Evolutionary conservation across 805 yeast genomes (phyloP), one percentile per base, ranked within the genome.

Genomic region (Hanseniaspora nectarophila): DNA sequence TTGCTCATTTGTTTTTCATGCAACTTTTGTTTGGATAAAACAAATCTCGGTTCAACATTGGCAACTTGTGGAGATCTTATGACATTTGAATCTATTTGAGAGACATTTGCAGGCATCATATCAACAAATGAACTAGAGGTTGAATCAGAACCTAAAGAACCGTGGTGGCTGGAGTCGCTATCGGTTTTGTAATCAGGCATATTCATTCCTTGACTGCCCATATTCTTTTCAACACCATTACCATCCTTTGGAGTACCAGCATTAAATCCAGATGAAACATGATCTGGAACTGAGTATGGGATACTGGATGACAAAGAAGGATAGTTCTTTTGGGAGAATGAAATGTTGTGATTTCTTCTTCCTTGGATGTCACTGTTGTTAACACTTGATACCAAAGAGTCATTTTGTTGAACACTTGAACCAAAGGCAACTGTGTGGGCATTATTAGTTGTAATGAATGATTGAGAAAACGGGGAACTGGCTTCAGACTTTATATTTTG

Each of bases 21-120:
- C 12, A 66, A 55, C 51, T 84, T 76, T 55, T 82, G 92, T 60
- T 85, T 79, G 10, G 94, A 84, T 37, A 88, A 82, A 46, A 88
- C 79, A 62, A 88, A 87, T 40, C 95, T 73, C 15, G 94, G 84
- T 62, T 87, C 96, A n/a, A 88, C 80, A 31, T 79, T 73, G 15
- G 73, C 70, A 5, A 83, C 83, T 49, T 73, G 76, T 3, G 92
- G 92, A 0, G 89, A 82, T 51, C 79, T 80, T 53, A 84, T 78
- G 54, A 80, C 78, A 53, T 78, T 81, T 12, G 86, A 80, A 55
- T 62, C 73, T 54, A 66, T 72, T 53, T 70, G 69, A 20, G 70
- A 57, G 9, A 68, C 65, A 56, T 71, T 72, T 45, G 65, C 67
- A 15, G 75, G 74, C 61, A 66, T 57, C 45, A 64, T 43, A 1